Evolutionary conservation across 768 basidiomycete species (phyloP), one percentile per base, ranked within the genome.

Genomic region (Hypsizygus marmoreus): DNA sequence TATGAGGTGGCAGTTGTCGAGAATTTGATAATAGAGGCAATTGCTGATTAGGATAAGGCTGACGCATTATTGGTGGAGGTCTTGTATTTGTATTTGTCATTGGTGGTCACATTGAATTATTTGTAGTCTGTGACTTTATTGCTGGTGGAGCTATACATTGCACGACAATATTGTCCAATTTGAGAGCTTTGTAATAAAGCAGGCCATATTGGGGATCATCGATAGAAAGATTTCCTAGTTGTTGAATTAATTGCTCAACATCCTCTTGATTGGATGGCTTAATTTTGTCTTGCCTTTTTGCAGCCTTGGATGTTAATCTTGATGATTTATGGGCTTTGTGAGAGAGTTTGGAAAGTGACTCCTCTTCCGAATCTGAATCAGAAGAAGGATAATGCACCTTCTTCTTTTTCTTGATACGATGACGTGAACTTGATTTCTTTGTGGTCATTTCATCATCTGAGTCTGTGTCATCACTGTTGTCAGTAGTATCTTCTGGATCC

Each of bases 171-270:
- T 45, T 20, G 23, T 50, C 48, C 16, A 45, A 7, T 16, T 37
- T 39, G 5, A 46, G 36, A 14, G 43, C 43, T 48, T 34, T n/a
- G 34, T 50, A 45, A 29, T 46, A 45, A n/a, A 25, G n/a, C 7
- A 45, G 22, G 11, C 22, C 25, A 28, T 33, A 45, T 28, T 46
- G 16, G 14, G 43, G 34, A 28, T 50, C 45, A 13, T 26, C 17
- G 20, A 46, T 34, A 8, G 45, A 50, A 22, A 45, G n/a, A 7
- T 31, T 8, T 12, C 35, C 44, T 25, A 45, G 24, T 19, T 50
- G 46, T 23, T 26, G 14, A 22, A 45, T 46, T 4, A 50, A 22
- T 13, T 37, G 16, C 16, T 50, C 48, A 11, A 45, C 36, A 7
- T 46, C 48, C 1, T 37, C 23, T 34, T 46, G 28, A n/a, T 45